Evolutionary conservation across 2,329 filamentous ascomycete species (phyloP).

Genomic region (Cercospora beticola): DNA sequence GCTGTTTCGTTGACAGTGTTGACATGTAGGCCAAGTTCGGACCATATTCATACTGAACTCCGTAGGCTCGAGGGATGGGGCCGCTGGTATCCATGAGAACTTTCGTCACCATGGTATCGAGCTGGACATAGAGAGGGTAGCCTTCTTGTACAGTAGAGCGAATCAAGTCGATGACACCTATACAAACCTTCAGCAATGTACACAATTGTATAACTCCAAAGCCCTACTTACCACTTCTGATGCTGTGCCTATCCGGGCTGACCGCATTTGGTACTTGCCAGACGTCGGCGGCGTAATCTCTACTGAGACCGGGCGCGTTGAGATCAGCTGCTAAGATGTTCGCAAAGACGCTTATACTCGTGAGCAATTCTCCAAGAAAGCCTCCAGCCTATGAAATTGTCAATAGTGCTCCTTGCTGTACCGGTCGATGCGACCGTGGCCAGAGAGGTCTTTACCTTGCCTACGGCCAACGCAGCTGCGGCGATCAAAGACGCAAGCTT

Average conservation of each 20-base stretch:
- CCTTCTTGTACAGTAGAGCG: conserved; percentile 51
- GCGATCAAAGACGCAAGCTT: no score
- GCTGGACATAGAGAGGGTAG: conserved; percentile 55
- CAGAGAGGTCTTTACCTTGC: no score
- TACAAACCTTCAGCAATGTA: no score
- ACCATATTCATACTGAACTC: conserved; percentile 44
- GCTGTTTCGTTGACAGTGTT: conserved; percentile 34
- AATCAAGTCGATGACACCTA: conserved; percentile 60
- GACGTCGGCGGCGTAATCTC: conserved; percentile 39
- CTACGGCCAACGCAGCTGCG: no score
- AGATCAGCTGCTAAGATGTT: no score
- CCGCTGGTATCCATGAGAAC: conserved; percentile 61
- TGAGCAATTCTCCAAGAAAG: no score
- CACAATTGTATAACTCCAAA: no score
- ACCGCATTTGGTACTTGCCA: conserved; percentile 11
- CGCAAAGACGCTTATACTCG: no score
- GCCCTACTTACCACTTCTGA: conserved; percentile 19
- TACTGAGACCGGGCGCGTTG: conserved; percentile 29
- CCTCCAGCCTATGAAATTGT: no score
- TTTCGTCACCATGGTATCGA: conserved; percentile 64
- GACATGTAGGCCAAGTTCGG: conserved; percentile 40
- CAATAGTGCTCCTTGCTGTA: no score
- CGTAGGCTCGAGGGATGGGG: conserved; percentile 47
- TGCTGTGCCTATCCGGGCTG: background rate
- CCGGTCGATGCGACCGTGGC: no score